These are phyloP conservation scores for Sphenostylis stenocarpa DNA, from an alignment of 306 rosid species.

Conservation along the genomic window DNA sequence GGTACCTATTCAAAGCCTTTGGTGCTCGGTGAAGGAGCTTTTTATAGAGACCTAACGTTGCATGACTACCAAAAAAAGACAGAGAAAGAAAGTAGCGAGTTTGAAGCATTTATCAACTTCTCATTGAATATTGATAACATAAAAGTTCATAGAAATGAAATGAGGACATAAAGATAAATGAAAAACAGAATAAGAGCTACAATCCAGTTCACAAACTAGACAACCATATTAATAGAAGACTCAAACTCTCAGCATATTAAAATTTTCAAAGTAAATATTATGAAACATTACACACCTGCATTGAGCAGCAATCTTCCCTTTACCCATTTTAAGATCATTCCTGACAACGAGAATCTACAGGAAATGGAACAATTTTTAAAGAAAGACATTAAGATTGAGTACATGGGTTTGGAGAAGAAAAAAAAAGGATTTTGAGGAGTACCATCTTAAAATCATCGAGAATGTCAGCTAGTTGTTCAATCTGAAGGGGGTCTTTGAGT, in stretches of 20 bases:
- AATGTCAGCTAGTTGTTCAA: slow-evolving; percentile 74
- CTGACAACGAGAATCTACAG: slow-evolving; percentile 82
- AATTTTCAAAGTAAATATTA: slow-evolving; percentile 7
- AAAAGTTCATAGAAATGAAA: background rate
- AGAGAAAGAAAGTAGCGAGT: slow-evolving; percentile 18
- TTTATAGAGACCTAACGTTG: slow-evolving; percentile 89
- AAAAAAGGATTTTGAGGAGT: background rate
- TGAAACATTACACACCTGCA: slow-evolving; percentile 62
- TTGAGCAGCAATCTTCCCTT: slow-evolving; percentile 96
- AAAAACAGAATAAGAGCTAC: slow-evolving; percentile 6
- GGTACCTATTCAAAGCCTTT: slow-evolving; percentile 77
- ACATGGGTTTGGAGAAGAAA: background rate
- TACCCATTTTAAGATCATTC: slow-evolving; percentile 98
- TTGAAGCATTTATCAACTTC: background rate
- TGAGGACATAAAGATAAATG: background rate
- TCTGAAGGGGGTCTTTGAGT: slow-evolving; percentile 61
- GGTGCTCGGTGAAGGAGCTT: slow-evolving; percentile 85
- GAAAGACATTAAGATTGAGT: slow-evolving; percentile 8
- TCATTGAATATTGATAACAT: background rate
- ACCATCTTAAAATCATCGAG: slow-evolving; percentile 94
- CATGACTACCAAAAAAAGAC: slow-evolving; percentile 57
- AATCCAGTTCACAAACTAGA: background rate
- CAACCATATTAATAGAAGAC: background rate
- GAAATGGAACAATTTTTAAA: background rate
- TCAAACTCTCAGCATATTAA: background rate